These are phyloP conservation scores for Geotrichum australiense DNA, from an alignment of 1,139 yeast genomes.

Conservation along the genomic window DNA sequence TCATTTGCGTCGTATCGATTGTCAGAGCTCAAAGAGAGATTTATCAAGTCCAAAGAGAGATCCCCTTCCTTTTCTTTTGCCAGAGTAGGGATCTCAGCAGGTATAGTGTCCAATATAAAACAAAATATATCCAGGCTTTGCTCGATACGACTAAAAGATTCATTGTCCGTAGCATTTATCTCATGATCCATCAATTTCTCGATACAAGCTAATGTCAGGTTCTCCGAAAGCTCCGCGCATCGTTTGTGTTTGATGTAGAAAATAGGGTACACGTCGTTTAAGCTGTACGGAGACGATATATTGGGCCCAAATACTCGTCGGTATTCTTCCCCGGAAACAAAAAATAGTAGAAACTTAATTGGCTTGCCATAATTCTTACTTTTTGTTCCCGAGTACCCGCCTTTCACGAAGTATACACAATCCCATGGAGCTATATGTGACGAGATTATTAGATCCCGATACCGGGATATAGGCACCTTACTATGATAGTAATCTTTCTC, in stretches of 20 bases:
- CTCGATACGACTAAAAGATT: slow-evolving; percentile 14
- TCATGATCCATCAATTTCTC: slow-evolving; percentile 10
- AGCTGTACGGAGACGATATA: not conserved
- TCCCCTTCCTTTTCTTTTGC: too few species aligned
- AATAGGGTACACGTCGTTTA: slow-evolving; percentile 13
- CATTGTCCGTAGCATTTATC: not conserved
- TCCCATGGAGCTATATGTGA: slow-evolving; percentile 10
- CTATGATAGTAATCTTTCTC: not conserved
- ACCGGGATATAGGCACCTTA: not conserved
- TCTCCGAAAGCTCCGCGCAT: slow-evolving; percentile 10
- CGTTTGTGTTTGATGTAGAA: slow-evolving; percentile 11
- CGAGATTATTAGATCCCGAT: not conserved
- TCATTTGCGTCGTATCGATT: too few species aligned
- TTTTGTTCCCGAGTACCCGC: slow-evolving; percentile 11
- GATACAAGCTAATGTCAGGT: slow-evolving; percentile 11
- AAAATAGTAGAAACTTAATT: slow-evolving; percentile 10
- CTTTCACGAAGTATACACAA: slow-evolving; percentile 15
- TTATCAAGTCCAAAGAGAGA: too few species aligned
- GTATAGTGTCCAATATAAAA: slow-evolving; percentile 14
- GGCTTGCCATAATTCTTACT: slow-evolving; percentile 15
- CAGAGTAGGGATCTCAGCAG: slow-evolving; percentile 5
- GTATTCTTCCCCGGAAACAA: slow-evolving; percentile 6
- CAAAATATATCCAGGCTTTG: slow-evolving; percentile 14
- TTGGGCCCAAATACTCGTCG: not conserved
- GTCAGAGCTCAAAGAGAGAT: too few species aligned